These are phyloP conservation scores for Fusarium nodosum DNA, from an alignment of 2,329 filamentous ascomycete genomes.

Conservation along the genomic window DNA sequence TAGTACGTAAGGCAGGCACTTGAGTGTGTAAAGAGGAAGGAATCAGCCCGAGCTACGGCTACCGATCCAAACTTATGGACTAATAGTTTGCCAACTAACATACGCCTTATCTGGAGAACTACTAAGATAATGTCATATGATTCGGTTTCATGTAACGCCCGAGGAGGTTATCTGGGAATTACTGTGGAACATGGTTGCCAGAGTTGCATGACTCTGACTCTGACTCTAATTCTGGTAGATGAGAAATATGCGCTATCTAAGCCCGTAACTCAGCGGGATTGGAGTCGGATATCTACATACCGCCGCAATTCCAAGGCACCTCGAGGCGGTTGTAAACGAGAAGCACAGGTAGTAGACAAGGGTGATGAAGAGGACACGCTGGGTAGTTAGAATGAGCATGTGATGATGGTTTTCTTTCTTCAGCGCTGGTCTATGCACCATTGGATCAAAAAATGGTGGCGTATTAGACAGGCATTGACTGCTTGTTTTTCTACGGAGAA, in stretches of 20 bases:
- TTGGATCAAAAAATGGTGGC: slow-evolving; percentile 23
- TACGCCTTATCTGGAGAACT: slow-evolving; percentile 5
- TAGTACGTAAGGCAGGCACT: not conserved
- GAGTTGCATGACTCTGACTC: slow-evolving; percentile 7
- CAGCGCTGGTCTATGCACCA: slow-evolving; percentile 1
- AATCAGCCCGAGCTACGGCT: not conserved
- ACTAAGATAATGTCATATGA: slow-evolving; percentile 2
- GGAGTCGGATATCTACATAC: slow-evolving; percentile 43
- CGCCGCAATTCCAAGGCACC: slow-evolving; percentile 22
- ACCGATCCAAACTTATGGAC: not conserved
- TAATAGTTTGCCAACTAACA: not conserved
- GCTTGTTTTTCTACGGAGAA: slow-evolving; percentile 16
- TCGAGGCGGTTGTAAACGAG: slow-evolving; percentile 19
- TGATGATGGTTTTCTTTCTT: slow-evolving; percentile 27
- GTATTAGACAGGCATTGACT: slow-evolving; percentile 31
- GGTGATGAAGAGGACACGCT: slow-evolving; percentile 1
- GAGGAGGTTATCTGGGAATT: slow-evolving; percentile 1
- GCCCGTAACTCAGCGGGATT: slow-evolving; percentile 22
- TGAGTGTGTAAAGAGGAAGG: not conserved
- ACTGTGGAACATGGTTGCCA: slow-evolving; percentile 2
- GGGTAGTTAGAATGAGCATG: slow-evolving; percentile 26
- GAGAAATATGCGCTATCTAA: slow-evolving; percentile 22
- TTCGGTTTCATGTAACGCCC: not conserved
- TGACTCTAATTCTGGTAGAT: slow-evolving; percentile 5
- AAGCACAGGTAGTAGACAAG: slow-evolving; percentile 15